Base-by-base conservation (phyloP, 306 rosid species). In the Herpetospermum pedunculosum region DNA sequence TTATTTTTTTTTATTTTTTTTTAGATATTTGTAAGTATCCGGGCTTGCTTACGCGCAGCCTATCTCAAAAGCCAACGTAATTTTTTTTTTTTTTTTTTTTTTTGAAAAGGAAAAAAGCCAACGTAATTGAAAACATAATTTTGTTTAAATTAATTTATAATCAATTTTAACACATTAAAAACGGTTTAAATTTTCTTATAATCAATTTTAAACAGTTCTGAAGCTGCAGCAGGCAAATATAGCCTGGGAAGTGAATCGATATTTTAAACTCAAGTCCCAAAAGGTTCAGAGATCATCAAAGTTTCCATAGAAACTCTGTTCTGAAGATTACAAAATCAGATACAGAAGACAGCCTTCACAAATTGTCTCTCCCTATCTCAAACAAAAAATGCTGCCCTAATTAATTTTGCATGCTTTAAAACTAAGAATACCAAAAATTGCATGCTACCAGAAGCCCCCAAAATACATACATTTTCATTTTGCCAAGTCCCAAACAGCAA, bases 391-490 rank as follows among this genome's bases (percentile, higher is more conserved):
- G 29, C 53, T 41, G 30, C 48, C 18, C 46, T 18, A 34, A 30
- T 65, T 38, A 41, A 21, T 65, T 38, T 68, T 68, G 73, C 73
- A 68, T 68, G 73, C 73, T 19, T 35, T 14, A 25, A 0, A 69
- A 69, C 38, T 26, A 25, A 18, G 7, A 72, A 52, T 19, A 3
- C 60, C 73, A 50, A 72, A 50, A 72, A 19, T 69, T 69, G 74
- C 74, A 69, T 69, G 74, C 74, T n/a, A 44, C 6, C 26, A 72
- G 8, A 72, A 52, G 3, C 63, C 28, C 76, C 44, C 48, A 50
- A 48, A 65, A 19, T 69, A 69, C 57, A 69, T 69, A 26, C 55
- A 46, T 26, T 25, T 46, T 28, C 54, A n/a, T n/a, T n/a, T n/a
- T n/a, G 25, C 40, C 9, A 8, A 25, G 13, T 40, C 52, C 73